Evolutionary conservation across 208 protist genomes (phyloP).

Genomic region (Plasmodiophora brassicae): DNA sequence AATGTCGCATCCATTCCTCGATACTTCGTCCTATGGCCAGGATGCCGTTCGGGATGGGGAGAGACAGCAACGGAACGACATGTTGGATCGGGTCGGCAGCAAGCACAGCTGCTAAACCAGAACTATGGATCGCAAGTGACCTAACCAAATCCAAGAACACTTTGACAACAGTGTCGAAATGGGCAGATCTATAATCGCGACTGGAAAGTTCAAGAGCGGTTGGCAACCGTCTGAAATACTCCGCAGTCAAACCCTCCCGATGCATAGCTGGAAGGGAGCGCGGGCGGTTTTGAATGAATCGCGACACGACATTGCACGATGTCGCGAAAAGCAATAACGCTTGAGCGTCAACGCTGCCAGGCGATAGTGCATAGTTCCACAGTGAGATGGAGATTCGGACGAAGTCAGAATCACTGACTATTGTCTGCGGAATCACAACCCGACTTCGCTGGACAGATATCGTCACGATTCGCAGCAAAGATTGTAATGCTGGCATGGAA

Average conservation of each 20-base stretch:
- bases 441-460: too few species aligned
- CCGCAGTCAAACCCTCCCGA: neutral
- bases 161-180: neutral
- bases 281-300: neutral
- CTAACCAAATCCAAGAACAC: neutral
- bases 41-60: neutral
- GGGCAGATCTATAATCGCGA: neutral
- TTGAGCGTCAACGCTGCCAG: neutral
- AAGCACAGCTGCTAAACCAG: neutral
- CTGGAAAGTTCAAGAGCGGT: neutral
- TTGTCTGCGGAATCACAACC: too few species aligned
- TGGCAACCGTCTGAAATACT: neutral
- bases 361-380: neutral
- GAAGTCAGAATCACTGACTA: too few species aligned
- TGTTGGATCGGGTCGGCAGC: neutral
- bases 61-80: neutral
- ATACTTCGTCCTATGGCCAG: neutral
- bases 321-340: neutral
- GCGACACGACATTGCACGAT: neutral
- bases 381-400: neutral
- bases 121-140: neutral
- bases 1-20: neutral
- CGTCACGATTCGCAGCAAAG: too few species aligned
- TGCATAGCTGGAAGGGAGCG: neutral
- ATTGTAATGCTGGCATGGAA: neutral